These are phyloP conservation scores for Verticillium tricorpus DNA, from an alignment of 2,329 filamentous ascomycete genomes.

Conservation along the genomic window DNA sequence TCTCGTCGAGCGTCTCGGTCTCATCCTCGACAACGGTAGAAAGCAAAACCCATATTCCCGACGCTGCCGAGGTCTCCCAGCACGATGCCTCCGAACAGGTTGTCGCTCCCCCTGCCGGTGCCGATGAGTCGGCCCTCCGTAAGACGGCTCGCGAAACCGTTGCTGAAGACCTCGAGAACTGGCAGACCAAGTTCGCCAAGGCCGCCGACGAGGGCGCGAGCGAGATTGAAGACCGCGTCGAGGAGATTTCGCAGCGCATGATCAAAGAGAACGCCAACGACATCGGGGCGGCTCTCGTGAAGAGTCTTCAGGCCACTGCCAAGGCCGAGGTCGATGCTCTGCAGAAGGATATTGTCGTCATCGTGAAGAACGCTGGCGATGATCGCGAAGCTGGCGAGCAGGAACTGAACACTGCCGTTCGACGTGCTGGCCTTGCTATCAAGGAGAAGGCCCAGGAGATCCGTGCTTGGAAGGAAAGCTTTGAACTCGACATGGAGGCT, in stretches of 20 bases:
- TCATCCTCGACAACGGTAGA: slow-evolving; percentile 20
- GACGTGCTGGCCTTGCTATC: slow-evolving; percentile 65
- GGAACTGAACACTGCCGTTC: slow-evolving; percentile 46
- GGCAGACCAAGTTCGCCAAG: slow-evolving; percentile 84
- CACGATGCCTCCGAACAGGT: slow-evolving; percentile 23
- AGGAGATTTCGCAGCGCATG: slow-evolving; percentile 52
- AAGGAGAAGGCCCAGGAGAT: slow-evolving; percentile 74
- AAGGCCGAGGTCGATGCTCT: slow-evolving; percentile 59
- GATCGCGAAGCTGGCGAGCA: slow-evolving; percentile 37
- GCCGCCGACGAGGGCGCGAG: slow-evolving; percentile 75
- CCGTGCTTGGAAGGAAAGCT: slow-evolving; percentile 70
- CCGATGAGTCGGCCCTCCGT: slow-evolving; percentile 48
- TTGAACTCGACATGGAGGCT: slow-evolving; percentile 63
- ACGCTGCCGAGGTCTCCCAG: slow-evolving; percentile 13
- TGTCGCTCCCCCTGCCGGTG: slow-evolving; percentile 37
- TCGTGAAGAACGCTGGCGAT: slow-evolving; percentile 51
- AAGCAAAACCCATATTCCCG: slow-evolving; percentile 7
- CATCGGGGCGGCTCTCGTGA: slow-evolving; percentile 62
- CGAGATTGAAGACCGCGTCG: slow-evolving; percentile 67
- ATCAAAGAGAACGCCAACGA: slow-evolving; percentile 60
- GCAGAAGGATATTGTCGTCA: slow-evolving; percentile 60
- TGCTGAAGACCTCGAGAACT: slow-evolving; percentile 71
- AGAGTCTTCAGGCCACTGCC: slow-evolving; percentile 64
- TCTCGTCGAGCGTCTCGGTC: slow-evolving; percentile 18
- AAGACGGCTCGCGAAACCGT: slow-evolving; percentile 63